These are phyloP conservation scores for Debaryomyces maramus DNA, from an alignment of 805 yeast species.

Conservation along the genomic window DNA sequence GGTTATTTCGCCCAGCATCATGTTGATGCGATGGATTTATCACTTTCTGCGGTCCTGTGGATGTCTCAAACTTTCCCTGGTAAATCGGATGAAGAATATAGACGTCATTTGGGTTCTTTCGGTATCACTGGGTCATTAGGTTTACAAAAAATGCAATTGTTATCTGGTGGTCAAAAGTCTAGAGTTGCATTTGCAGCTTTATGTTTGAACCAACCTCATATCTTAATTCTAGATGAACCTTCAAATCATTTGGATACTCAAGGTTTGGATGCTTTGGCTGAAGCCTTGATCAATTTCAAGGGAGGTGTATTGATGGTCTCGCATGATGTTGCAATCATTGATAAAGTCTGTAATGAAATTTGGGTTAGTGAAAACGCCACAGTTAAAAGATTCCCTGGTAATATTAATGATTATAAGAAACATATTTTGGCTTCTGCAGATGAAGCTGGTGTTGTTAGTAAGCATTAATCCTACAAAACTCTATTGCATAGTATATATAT, in stretches of 20 bases:
- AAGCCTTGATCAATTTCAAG: conserved; percentile 80
- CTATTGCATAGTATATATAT: neutral
- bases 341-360: conserved; percentile 85
- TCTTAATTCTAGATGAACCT: conserved; percentile 93
- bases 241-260: conserved; percentile 97
- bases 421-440: conserved; percentile 79
- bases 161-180: conserved; percentile 98
- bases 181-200: conserved; percentile 97
- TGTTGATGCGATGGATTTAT: conserved; percentile 94
- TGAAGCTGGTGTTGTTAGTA: conserved; percentile 85
- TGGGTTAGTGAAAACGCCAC: conserved; percentile 92
- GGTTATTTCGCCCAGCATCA: conserved; percentile 99
- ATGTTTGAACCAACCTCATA: conserved; percentile 87
- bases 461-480: conserved; percentile 47
- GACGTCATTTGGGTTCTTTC: conserved; percentile 94
- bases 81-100: conserved; percentile 91
- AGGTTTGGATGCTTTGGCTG: conserved; percentile 93
- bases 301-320: conserved; percentile 98
- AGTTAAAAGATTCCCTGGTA: conserved; percentile 77
- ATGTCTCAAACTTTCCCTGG: conserved; percentile 89
- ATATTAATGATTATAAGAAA: conserved; percentile 85
- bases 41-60: conserved; percentile 88
- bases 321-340: conserved; percentile 92
- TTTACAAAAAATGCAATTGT: conserved; percentile 79
- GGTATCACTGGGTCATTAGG: conserved; percentile 96